Evolutionary conservation across 441 rosid genomes (phyloP), one percentile per base, ranked within the genome.

Genomic region (Populus trichocarpa): DNA sequence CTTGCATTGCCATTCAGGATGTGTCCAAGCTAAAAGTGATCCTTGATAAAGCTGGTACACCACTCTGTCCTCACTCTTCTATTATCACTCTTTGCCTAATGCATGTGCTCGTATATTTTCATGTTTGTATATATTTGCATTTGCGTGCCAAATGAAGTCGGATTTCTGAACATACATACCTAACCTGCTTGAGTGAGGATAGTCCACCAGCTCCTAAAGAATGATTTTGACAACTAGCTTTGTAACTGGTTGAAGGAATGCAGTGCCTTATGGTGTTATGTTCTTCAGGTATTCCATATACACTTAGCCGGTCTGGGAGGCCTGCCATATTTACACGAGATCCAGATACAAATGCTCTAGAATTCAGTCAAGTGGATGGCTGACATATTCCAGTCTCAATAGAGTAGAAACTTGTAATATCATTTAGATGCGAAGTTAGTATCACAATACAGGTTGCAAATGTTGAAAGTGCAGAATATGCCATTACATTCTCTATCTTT

Each of bases 261-360:
- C 32, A 50, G 67, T 70, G 50, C 66, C 66, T 71, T 32, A 69
- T n/a, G 33, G 5, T 38, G 22, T 50, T 70, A 46, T 40, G 9
- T 71, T 74, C 53, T 79, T 81, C 87, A 95, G 98, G 94, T 66
- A 84, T 92, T 69, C 89, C 90, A 26, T 96, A 92, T 77, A 96
- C 98, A 0, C 89, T 92, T 80, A 94, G 99, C 86, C 83, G 70
- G 76, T 96, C 97, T 1, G 98, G 98, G 42, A 88, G 99, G 84
- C 97, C 98, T 32, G 98, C 99, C 5, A 85, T 96, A 77, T 96
- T 96, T 79, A 89, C 91, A 7, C 84, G 91, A 77, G 99, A 96
- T 88, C 98, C 98, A 26, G 97, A 96, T 83, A 84, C 97, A 79
- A 96, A 94, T 82, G 98, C 99, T 70, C 82, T 96, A 2, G 99